These are phyloP conservation scores for Claviceps paspali DNA, from an alignment of 2,329 filamentous ascomycete species.

Conservation along the genomic window DNA sequence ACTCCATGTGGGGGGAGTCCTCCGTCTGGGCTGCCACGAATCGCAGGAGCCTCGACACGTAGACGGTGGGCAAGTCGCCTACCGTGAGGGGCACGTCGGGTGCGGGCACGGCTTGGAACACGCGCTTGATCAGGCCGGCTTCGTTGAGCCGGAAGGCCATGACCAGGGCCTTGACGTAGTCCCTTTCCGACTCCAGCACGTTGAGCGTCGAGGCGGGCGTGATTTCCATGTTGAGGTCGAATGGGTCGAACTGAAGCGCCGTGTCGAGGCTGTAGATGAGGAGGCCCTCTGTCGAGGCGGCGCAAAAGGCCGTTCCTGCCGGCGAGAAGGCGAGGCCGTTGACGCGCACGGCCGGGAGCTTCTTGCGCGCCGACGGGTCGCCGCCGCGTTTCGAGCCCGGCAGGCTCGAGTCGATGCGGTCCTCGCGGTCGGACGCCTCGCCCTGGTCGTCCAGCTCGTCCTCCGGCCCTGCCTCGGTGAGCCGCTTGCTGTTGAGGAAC, in stretches of 20 bases:
- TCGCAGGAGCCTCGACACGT: constrained; percentile 69
- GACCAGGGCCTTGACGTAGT: constrained; percentile 82
- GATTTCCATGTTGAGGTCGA: constrained; percentile 87
- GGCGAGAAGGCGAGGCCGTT: constrained; percentile 76
- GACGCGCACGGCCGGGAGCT: constrained; percentile 70
- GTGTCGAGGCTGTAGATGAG: constrained; percentile 86
- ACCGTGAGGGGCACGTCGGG: constrained; percentile 64
- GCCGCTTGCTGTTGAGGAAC: constrained; percentile 79
- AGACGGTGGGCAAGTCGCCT: constrained; percentile 65
- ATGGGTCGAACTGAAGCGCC: constrained; percentile 77
- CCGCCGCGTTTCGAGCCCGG: constrained; percentile 74
- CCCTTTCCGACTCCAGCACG: constrained; percentile 49
- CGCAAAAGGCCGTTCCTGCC: constrained; percentile 80
- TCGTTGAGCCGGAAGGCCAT: constrained; percentile 98
- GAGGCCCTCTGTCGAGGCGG: constrained; percentile 84
- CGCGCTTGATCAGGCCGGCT: constrained; percentile 60
- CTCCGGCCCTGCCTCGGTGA: constrained; percentile 79
- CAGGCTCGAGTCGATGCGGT: constrained; percentile 61
- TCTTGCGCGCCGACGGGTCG: constrained; percentile 66
- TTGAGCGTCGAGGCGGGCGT: constrained; percentile 73
- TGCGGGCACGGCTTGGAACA: constrained; percentile 72
- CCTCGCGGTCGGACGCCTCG: constrained; percentile 78
- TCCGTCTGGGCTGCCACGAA: constrained; percentile 83
- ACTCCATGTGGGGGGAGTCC: constrained; percentile 83
- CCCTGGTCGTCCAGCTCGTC: constrained; percentile 78